Evolutionary conservation across 805 yeast species (phyloP), one percentile per base, ranked within the genome.

Genomic region (Cyberlindnera veronae): DNA sequence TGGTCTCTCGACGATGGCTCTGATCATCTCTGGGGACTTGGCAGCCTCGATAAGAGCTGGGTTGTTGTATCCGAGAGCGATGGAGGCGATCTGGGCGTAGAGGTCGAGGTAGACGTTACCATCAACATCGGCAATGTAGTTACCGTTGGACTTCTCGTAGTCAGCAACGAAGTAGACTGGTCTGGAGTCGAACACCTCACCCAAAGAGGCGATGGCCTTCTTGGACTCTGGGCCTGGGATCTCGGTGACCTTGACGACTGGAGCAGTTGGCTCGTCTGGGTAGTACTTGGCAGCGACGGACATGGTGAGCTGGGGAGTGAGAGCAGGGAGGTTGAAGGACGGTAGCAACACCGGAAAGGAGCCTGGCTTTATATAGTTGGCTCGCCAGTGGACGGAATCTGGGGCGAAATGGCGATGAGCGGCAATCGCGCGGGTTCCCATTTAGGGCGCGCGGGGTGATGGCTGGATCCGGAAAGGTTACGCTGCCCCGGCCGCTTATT

Each of bases 21-120:
- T 74, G 46, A 79, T 64, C 84, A 81, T 80, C 54, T 74, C 81
- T 44, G 76, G 82, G 27, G 86, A 74, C 58, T 71, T 71, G 36
- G 93, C 91, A 37, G 77, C 77, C 64, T 78, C 76, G 38, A 75
- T 68, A 50, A 85, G 69, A 30, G 76, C 81, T 16, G 95, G 95
- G 69, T 85, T 82, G 71, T 86, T 85, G 76, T 85, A 85, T 35
- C 95, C 95, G 45, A 85, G 71, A 14, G 93, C 82, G 50, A 85
- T 84, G 12, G 95, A 85, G 11, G 95, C 86, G 53, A 85, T 84
- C 68, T 85, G 95, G 32, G 87, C 84, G 58, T 85, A 86, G 29
- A 79, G 78, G 60, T 86, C 95, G 54, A 86, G 74, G 57, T 72
- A 68, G 27, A 66, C 58, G 70, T 87, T 86, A 34, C 95, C 95